Evolutionary conservation across 164 flowering plant genomes (phyloP), one percentile per base, ranked within the genome.

Genomic region (Kingdonia uniflora): DNA sequence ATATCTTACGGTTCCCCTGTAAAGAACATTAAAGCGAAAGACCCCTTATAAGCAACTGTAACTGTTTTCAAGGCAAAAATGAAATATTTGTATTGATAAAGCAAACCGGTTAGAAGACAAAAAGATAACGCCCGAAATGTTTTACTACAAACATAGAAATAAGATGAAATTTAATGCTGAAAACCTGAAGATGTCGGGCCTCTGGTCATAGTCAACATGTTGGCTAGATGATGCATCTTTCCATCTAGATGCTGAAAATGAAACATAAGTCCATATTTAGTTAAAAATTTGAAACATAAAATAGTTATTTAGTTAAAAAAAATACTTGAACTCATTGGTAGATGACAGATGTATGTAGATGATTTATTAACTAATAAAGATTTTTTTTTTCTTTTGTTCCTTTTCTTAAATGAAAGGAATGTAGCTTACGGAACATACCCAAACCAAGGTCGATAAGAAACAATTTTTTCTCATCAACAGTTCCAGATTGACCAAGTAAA

Each of bases 361-460:
- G n/a, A n/a, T n/a, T n/a, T n/a, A n/a, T n/a, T n/a, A n/a, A n/a
- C n/a, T n/a, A n/a, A n/a, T n/a, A n/a, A n/a, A n/a, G n/a, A n/a
- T n/a, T n/a, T n/a, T n/a, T n/a, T n/a, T n/a, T n/a, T n/a, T n/a
- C n/a, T n/a, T n/a, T n/a, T n/a, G n/a, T n/a, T n/a, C n/a, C n/a
- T n/a, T n/a, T n/a, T n/a, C n/a, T n/a, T n/a, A n/a, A n/a, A n/a
- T n/a, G n/a, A n/a, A n/a, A n/a, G n/a, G n/a, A n/a, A n/a, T n/a
- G n/a, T n/a, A n/a, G n/a, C n/a, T 37, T 35, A 41, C 51, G 39
- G 39, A 25, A 53, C 77, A 59, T 79, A 87, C 97, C 97, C 62
- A 91, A 71, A 47, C 97, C 97, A 65, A 91, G 95, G 74, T 91
- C 97, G 60, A 91, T 73, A 37, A 91, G 86, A 69, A 66, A 91